Conservation (phyloP, 2,329 filamentous ascomycete species). For the Penicillium rolfsii region DNA sequence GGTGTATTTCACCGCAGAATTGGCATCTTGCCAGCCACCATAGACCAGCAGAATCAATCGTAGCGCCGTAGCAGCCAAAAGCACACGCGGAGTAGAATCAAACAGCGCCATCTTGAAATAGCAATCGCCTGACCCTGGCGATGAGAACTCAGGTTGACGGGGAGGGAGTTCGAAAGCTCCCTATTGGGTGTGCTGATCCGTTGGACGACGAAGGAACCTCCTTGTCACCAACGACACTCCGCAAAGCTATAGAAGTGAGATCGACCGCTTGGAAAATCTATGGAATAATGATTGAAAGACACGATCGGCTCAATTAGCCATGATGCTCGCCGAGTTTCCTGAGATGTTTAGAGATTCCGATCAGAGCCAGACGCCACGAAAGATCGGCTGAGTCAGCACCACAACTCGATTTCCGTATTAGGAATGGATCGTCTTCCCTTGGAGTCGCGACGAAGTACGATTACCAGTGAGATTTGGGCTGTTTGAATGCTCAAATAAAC, state of each 20-base stretch:
- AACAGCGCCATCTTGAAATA: constrained; percentile 33
- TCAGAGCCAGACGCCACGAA: not conserved
- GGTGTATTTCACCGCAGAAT: constrained; percentile 94
- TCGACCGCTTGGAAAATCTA: not conserved
- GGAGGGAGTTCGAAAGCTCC: not conserved
- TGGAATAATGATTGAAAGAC: not conserved
- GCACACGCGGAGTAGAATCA: constrained; percentile 38
- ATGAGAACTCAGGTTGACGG: not conserved
- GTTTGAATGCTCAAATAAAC: not conserved
- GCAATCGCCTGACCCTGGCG: not conserved
- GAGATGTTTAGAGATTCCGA: constrained; percentile 15
- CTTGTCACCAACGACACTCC: not conserved
- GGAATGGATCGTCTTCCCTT: not conserved
- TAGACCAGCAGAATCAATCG: constrained; percentile 78
- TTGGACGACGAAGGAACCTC: not conserved
- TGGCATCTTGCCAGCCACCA: constrained; percentile 87
- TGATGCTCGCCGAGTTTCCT: not conserved
- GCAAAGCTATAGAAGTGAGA: too few species aligned
- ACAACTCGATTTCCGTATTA: not conserved
- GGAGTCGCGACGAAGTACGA: not conserved
- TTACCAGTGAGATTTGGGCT: not conserved
- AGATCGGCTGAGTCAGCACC: constrained; percentile 9
- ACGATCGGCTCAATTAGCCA: not conserved
- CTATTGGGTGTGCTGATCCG: constrained; percentile 1
- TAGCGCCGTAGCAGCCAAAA: constrained; percentile 57